phyloP scores from a whole-genome alignment of 345 rosid genomes.

The Bruguiera gymnorhiza region DNA sequence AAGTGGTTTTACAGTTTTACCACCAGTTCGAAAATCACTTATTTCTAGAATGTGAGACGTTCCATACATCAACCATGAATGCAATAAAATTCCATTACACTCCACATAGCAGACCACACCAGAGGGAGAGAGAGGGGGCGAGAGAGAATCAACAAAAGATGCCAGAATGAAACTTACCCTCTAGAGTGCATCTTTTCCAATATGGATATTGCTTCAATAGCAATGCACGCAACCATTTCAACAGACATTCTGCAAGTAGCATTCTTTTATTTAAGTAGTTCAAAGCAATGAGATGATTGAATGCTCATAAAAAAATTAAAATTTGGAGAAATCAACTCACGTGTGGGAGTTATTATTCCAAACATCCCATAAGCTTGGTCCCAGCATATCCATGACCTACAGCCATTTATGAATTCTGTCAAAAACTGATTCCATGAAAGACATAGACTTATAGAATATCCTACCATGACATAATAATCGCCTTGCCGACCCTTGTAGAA shows the following conservation, averaged over 20 bases:
- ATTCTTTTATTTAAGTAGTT: constrained; percentile 12
- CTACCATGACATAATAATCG: constrained; percentile 89
- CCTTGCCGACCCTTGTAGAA: constrained; percentile 94
- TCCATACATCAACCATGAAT: too few relatives aligned
- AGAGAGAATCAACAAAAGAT: background rate
- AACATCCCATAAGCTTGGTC: constrained; percentile 98
- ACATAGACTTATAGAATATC: constrained; percentile 3
- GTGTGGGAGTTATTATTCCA: constrained; percentile 90
- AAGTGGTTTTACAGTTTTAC: background rate
- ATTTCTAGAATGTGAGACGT: background rate
- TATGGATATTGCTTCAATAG: constrained; percentile 91
- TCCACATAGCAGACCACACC: background rate
- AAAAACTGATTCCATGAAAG: background rate
- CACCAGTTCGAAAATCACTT: constrained; percentile 1
- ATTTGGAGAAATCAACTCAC: constrained; percentile 43
- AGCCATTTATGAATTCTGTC: background rate
- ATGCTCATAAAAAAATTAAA: background rate
- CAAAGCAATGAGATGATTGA: background rate
- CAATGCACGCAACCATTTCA: constrained; percentile 88
- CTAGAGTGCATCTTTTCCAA: constrained; percentile 78
- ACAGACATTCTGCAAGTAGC: constrained; percentile 65
- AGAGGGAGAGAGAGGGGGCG: background rate
- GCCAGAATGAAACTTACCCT: constrained; percentile 50
- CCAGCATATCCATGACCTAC: constrained; percentile 98
- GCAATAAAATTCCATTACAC: background rate